Conservation (phyloP, 768 basidiomycete genomes). For the Podaxis sp. region DNA sequence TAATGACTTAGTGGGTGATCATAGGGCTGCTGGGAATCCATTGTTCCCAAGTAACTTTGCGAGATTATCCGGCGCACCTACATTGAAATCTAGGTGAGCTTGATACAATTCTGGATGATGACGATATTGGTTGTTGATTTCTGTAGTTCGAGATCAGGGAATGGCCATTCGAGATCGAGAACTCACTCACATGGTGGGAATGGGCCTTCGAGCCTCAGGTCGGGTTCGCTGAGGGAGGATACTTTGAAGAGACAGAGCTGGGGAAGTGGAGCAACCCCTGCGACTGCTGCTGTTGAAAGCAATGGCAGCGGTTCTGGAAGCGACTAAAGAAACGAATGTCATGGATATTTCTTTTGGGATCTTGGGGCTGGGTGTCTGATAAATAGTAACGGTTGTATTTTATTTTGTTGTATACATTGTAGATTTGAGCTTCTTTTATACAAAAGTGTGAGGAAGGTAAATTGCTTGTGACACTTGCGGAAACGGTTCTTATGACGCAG, state of each 20-base stretch:
- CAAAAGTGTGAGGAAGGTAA: neutral
- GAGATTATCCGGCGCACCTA: slow-evolving; percentile 63
- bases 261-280: slow-evolving; percentile 10
- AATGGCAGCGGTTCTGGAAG: neutral
- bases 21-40: slow-evolving; percentile 71
- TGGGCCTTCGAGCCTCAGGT: neutral
- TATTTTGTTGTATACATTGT: neutral
- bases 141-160: slow-evolving; percentile 3
- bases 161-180: slow-evolving; percentile 20
- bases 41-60: slow-evolving; percentile 84
- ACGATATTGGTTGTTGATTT: neutral
- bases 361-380: neutral
- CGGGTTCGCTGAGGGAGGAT: slow-evolving; percentile 6
- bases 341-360: neutral
- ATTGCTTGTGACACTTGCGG: neutral
- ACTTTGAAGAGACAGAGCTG: slow-evolving; percentile 18
- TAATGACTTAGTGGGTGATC: slow-evolving; percentile 53
- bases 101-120: neutral
- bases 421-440: neutral
- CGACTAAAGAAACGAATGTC: neutral
- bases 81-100: slow-evolving; percentile 50
- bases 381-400: neutral
- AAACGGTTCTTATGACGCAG: neutral
- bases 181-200: slow-evolving; percentile 24
- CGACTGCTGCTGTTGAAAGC: neutral